These are phyloP conservation scores for Brasenia schreberi DNA, from an alignment of 164 flowering plant genomes.

Conservation along the genomic window DNA sequence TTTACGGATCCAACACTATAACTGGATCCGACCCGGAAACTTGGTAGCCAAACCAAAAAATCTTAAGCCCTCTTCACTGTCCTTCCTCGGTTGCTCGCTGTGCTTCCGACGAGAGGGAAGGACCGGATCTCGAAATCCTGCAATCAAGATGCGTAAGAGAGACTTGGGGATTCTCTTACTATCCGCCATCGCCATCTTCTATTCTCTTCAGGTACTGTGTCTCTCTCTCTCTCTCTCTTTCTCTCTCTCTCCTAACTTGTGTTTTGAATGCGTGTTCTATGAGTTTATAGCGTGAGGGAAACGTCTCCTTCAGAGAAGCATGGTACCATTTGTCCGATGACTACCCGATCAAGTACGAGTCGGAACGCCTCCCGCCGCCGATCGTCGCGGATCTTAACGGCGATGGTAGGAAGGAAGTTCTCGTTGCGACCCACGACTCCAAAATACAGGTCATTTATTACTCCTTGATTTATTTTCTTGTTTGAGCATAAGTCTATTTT, in stretches of 20 bases:
- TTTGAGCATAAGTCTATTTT: not conserved
- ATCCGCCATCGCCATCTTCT: slow-evolving; percentile 90
- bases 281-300: slow-evolving; percentile 70
- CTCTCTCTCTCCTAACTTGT: not conserved
- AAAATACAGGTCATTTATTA: slow-evolving; percentile 61
- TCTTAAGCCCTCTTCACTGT: no score
- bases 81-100: no score
- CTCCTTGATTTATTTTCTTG: not conserved
- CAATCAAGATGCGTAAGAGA: slow-evolving; percentile 68
- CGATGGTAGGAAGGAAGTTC: slow-evolving; percentile 82
- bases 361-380: slow-evolving; percentile 93
- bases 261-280: not conserved
- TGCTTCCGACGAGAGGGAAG: no score
- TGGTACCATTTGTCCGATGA: slow-evolving; percentile 91
- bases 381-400: slow-evolving; percentile 89
- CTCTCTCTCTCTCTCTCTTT: not conserved
- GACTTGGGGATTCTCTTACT: slow-evolving; percentile 89
- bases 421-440: slow-evolving; percentile 93
- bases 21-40: no score
- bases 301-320: slow-evolving; percentile 85
- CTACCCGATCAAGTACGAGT: slow-evolving; percentile 86
- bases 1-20: no score
- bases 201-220: slow-evolving; percentile 88
- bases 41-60: no score
- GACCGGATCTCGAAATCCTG: no score